Percentiles rank a stretch among this genome's conserved stretches.
Evolutionary conservation across 129 eudicot species (phyloP).

Genomic region (Helianthus tuberosus): DNA sequence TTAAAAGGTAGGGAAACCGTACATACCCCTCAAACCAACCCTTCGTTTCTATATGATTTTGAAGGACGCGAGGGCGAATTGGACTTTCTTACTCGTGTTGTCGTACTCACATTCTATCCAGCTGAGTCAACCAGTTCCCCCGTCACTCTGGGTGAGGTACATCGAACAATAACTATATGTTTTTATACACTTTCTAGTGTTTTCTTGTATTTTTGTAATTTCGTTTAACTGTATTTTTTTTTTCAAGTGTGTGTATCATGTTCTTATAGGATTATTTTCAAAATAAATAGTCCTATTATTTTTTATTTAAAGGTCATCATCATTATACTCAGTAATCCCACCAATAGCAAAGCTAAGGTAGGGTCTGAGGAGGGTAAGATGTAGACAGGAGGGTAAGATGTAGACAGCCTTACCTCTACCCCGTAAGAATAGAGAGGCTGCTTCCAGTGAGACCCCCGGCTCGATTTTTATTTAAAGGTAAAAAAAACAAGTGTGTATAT

Average conservation of each 20-base stretch:
- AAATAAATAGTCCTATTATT: no score
- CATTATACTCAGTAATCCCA: no score
- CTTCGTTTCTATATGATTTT: conserved; percentile 71
- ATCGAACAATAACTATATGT: conserved; percentile 18
- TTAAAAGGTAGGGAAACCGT: conserved; percentile 62
- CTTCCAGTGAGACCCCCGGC: no score
- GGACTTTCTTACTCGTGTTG: conserved; percentile 94
- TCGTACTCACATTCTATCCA: conserved; percentile 86
- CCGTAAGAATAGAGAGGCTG: no score
- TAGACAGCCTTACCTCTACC: no score
- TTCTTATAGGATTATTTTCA: neutral
- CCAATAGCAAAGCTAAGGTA: no score
- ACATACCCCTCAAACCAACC: conserved; percentile 44
- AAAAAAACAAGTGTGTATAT: no score
- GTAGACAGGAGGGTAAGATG: no score
- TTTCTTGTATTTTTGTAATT: neutral
- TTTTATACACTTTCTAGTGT: conserved; percentile 12
- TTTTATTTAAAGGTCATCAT: no score
- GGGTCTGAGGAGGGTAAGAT: no score
- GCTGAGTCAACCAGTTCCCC: conserved; percentile 71
- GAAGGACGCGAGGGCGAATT: conserved; percentile 80
- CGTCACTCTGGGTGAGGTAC: conserved; percentile 93
- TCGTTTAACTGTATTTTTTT: conserved; percentile 3
- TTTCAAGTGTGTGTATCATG: neutral
- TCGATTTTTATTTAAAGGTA: no score